These are phyloP conservation scores for Ophiostoma triangulosporum DNA, from an alignment of 2,329 filamentous ascomycete genomes.

Conservation along the genomic window DNA sequence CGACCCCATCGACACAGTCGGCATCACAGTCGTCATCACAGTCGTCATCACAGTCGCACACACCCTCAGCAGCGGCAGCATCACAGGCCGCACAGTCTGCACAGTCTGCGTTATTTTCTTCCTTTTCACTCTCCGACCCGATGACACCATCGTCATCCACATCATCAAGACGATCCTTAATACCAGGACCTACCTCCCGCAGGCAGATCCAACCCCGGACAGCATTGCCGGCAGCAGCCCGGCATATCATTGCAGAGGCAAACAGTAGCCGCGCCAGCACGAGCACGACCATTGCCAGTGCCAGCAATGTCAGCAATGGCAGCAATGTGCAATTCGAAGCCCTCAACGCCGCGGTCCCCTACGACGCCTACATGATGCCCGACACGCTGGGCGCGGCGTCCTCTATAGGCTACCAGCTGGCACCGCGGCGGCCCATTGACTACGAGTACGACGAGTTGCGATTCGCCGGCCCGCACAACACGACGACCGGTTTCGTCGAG, in stretches of 20 bases:
- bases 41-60: not conserved
- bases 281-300: not conserved
- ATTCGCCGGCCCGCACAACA: not conserved
- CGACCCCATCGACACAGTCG: not conserved
- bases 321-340: conserved; percentile 7
- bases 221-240: not conserved
- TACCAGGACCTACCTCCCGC: not conserved
- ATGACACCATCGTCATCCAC: not conserved
- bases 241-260: not conserved
- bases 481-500: not conserved
- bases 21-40: not conserved
- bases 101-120: not conserved
- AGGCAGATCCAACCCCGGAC: not conserved
- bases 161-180: not conserved
- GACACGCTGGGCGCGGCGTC: not conserved
- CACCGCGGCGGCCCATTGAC: not conserved
- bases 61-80: not conserved
- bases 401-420: not conserved
- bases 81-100: not conserved
- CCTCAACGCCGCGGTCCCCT: not conserved
- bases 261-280: not conserved
- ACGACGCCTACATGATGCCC: not conserved
- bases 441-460: not conserved
- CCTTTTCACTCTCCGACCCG: not conserved
- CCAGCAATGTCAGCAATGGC: not conserved